Conservation (phyloP, 176 grass and related monocot genomes). For the Sorghum bicolor region DNA sequence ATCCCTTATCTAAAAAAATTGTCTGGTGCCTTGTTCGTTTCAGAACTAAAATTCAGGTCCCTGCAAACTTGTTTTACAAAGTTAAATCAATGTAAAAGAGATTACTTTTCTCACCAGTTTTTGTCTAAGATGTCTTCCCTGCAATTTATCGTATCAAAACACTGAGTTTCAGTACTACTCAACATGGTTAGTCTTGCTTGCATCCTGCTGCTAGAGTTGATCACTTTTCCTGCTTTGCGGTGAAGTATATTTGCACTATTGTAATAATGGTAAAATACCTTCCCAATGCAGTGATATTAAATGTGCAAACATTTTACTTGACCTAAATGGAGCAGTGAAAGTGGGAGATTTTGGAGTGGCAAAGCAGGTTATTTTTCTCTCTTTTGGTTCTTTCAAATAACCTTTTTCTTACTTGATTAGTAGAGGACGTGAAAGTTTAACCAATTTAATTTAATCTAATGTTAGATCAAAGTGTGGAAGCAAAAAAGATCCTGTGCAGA, state of each 20-base stretch:
- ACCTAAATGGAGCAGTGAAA: constrained; percentile 52
- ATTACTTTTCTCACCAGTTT: too few species aligned
- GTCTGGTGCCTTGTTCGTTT: too few species aligned
- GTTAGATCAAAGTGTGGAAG: constrained; percentile 48
- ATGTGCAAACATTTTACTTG: constrained; percentile 72
- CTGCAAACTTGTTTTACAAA: too few species aligned
- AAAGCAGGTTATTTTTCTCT: constrained; percentile 43
- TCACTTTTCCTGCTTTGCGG: too few species aligned
- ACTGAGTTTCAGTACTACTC: too few species aligned
- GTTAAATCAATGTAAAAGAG: too few species aligned
- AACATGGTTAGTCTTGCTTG: background rate
- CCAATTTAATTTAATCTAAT: background rate
- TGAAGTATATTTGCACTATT: too few species aligned
- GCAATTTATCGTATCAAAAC: too few species aligned
- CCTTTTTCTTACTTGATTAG: background rate
- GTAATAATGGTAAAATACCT: background rate
- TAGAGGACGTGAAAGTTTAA: background rate
- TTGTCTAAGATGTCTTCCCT: too few species aligned
- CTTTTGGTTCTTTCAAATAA: background rate
- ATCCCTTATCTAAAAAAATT: too few species aligned
- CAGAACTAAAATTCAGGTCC: too few species aligned
- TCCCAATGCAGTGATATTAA: constrained; percentile 52
- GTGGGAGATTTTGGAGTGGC: constrained; percentile 67
- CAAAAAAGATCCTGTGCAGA: constrained; percentile 48
- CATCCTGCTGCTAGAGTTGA: background rate